Evolutionary conservation across 495 filamentous ascomycete species (phyloP).

Genomic region (Trichoderma parareesei): DNA sequence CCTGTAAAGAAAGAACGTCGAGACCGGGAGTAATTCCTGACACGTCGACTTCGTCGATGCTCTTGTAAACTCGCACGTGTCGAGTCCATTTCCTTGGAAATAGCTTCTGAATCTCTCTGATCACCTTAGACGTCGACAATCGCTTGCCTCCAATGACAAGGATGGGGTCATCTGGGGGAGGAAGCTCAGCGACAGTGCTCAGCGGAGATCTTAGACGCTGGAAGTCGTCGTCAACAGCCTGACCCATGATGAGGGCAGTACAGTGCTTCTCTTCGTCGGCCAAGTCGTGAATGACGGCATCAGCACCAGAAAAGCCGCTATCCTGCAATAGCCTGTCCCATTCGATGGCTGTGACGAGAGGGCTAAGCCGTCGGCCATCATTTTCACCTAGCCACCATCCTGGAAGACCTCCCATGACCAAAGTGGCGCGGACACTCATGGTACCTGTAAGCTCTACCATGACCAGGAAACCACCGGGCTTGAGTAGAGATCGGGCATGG

Average conservation of each 20-base stretch:
- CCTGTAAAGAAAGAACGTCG: too few relatives aligned
- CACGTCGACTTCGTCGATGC: too few relatives aligned
- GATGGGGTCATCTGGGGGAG: too few relatives aligned
- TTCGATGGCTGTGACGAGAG: conserved; percentile 20
- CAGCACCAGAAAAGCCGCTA: conserved; percentile 12
- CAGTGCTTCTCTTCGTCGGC: not conserved
- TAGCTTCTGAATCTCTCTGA: too few relatives aligned
- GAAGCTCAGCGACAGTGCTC: too few relatives aligned
- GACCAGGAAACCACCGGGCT: conserved; percentile 32
- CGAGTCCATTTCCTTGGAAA: too few relatives aligned
- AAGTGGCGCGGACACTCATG: conserved; percentile 19
- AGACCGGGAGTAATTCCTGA: too few relatives aligned
- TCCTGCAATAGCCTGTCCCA: conserved; percentile 37
- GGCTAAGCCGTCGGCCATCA: conserved; percentile 32
- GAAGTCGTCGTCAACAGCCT: too few relatives aligned
- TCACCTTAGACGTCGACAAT: too few relatives aligned
- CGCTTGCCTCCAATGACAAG: too few relatives aligned
- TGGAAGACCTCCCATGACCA: conserved; percentile 33
- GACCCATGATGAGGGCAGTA: not conserved
- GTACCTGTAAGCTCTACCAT: conserved; percentile 28
- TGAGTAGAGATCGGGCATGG: conserved; percentile 28
- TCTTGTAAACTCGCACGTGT: too few relatives aligned
- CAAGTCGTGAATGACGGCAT: not conserved
- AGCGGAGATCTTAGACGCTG: too few relatives aligned
- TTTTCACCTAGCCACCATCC: conserved; percentile 16